phyloP scores from a whole-genome alignment of 2,329 filamentous ascomycete species.

The Aureobasidium uvarum region DNA sequence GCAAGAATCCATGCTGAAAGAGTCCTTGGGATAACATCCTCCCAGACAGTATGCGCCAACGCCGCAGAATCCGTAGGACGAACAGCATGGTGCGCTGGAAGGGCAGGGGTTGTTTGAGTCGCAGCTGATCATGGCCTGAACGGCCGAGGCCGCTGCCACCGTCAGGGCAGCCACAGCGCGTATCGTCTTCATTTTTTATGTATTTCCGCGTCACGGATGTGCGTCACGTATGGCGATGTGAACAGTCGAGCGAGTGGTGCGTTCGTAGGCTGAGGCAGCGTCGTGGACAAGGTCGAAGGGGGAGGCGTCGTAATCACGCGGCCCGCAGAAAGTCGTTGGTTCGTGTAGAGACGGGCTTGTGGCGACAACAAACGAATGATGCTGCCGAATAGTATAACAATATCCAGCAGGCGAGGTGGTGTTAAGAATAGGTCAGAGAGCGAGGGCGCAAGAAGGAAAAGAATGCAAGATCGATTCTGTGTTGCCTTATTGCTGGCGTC shows the following conservation, averaged over 20 bases:
- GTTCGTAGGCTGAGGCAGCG: slow-evolving; percentile 6
- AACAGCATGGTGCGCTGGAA: slow-evolving; percentile 39
- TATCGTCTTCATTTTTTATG: slow-evolving; percentile 18
- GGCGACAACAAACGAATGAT: slow-evolving; percentile 20
- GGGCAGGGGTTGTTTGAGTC: slow-evolving; percentile 37
- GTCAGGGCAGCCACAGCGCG: slow-evolving; percentile 31
- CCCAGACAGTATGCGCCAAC: slow-evolving; percentile 93
- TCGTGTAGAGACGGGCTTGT: not conserved
- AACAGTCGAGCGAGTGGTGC: not conserved
- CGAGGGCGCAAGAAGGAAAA: not conserved
- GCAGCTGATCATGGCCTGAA: slow-evolving; percentile 36
- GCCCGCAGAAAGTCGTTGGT: not conserved
- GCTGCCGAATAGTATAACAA: not conserved
- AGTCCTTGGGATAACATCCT: slow-evolving; percentile 87
- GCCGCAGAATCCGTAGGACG: slow-evolving; percentile 79
- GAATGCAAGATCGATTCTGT: not conserved
- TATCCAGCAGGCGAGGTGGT: not conserved
- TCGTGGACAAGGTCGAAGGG: slow-evolving; percentile 15
- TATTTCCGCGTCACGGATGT: not conserved
- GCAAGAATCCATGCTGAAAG: slow-evolving; percentile 79
- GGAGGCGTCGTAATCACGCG: slow-evolving; percentile 22
- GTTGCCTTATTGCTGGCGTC: slow-evolving; percentile 4
- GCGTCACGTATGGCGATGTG: slow-evolving; percentile 3
- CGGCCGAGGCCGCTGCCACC: slow-evolving; percentile 35
- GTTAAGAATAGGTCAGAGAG: not conserved